A percentile compares a stretch with the other conserved stretches of the same genome.
phyloP scores from a whole-genome alignment of 352 stramenopile genomes.

The Blastocystis hominis region DNA sequence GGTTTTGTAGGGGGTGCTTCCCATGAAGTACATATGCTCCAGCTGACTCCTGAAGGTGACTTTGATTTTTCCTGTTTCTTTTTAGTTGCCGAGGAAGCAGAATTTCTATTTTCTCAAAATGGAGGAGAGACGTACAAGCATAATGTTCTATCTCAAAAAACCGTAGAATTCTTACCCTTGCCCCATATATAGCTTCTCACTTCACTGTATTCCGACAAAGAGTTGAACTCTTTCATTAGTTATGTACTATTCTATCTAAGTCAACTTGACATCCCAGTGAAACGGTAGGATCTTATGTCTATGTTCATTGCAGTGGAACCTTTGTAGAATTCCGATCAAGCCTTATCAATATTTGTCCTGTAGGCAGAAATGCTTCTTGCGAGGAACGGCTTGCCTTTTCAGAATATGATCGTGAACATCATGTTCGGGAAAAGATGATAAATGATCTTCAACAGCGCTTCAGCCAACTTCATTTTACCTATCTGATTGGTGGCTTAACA shows the following conservation, averaged over 20 bases:
- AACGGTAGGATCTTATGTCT: neutral
- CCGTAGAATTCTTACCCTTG: neutral
- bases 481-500: slow-evolving; percentile 48
- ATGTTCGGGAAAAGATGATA: slow-evolving; percentile 30
- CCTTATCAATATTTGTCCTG: slow-evolving; percentile 57
- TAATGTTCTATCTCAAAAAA: neutral
- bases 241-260: slow-evolving; percentile 36
- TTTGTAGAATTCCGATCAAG: slow-evolving; percentile 53
- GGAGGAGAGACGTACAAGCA: neutral
- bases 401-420: slow-evolving; percentile 47
- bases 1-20: slow-evolving; percentile 44
- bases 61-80: neutral
- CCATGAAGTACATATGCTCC: slow-evolving; percentile 8
- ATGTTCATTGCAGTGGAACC: neutral
- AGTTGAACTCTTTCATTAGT: slow-evolving; percentile 42
- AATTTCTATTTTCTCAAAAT: slow-evolving; percentile 56
- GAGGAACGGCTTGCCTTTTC: neutral
- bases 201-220: neutral
- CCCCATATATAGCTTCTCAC: neutral
- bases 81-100: neutral
- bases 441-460: slow-evolving; percentile 33
- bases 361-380: slow-evolving; percentile 25
- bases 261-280: slow-evolving; percentile 43
- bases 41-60: slow-evolving; percentile 26
- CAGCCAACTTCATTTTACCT: slow-evolving; percentile 9